These are phyloP conservation scores for Leucosporidium yakuticum DNA, from an alignment of 768 basidiomycete genomes.

Conservation along the genomic window DNA sequence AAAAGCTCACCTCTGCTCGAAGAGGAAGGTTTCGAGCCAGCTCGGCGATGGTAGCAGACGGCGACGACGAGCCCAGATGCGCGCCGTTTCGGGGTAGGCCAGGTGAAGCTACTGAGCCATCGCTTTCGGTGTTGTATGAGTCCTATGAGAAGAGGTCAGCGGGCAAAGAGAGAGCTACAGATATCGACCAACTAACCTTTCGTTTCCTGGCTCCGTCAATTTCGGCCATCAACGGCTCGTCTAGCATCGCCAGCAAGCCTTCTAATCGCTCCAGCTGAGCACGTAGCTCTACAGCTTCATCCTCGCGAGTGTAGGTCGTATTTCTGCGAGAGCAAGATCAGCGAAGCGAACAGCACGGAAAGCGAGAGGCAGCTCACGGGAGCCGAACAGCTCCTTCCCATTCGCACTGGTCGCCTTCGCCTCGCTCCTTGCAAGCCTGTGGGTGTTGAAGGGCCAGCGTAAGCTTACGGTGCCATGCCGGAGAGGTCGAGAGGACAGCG, in stretches of 20 bases:
- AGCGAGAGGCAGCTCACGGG: not conserved
- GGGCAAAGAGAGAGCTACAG: too few species aligned
- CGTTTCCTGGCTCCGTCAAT: too few species aligned
- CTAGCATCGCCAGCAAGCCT: not conserved
- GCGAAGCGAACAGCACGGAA: not conserved
- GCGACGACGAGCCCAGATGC: too few species aligned
- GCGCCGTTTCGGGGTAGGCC: too few species aligned
- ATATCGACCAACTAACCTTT: too few species aligned
- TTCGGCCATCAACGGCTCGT: too few species aligned
- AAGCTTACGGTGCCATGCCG: not conserved
- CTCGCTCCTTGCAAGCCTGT: not conserved
- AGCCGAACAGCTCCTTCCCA: constrained; percentile 1
- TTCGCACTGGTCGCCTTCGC: constrained; percentile 4
- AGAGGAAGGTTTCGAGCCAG: not conserved
- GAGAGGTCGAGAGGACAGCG: too few species aligned
- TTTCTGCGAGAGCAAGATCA: not conserved
- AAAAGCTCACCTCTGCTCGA: not conserved
- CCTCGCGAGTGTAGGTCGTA: constrained; percentile 6
- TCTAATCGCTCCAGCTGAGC: constrained; percentile 7
- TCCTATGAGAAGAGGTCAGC: too few species aligned
- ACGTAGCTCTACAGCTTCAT: constrained; percentile 7
- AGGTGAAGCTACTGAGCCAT: too few species aligned
- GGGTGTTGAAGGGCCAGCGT: too few species aligned
- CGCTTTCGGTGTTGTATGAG: too few species aligned
- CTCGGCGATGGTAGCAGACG: too few species aligned